Evolutionary conservation across 139 green algal genomes (phyloP), one percentile per base, ranked within the genome.

Genomic region (Micromonas commoda): DNA sequence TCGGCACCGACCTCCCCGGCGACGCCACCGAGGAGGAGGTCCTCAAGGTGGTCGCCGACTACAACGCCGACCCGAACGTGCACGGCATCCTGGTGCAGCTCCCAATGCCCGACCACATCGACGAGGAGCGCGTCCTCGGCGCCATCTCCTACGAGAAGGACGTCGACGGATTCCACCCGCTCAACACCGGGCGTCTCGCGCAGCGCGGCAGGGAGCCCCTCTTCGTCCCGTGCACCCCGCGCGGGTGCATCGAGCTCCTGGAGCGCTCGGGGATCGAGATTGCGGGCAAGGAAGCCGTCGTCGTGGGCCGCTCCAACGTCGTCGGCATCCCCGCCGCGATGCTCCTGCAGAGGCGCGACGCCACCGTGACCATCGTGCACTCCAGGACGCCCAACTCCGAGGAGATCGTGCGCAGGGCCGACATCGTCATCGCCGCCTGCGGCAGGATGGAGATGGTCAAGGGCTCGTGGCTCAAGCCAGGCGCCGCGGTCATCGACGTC

Each of bases 101-200:
- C 28, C 81, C 81, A 21, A 79, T 83, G 37, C 81, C 81, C 6
- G 33, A 67, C 4, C 81, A 85, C 77, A 85, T 85, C 54, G 69
- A 85, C 78, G 81, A 85, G 57, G 71, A 77, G 57, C 33, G 34
- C 60, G 77, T 85, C 35, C 66, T 85, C 9, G 45, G 35, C n/a
- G 67, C 61, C 29, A 92, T 98, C 77, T 85, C 76, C 71, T 82
- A 94, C 26, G 84, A 90, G 5, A 98, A 97, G 83, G 93, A 98
- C 73, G 93, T 97, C 28, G 93, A 98, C 77, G 93, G 93, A 63
- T 97, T 98, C 82, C 93, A 97, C 82, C 92, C 92, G 0, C 38
- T 90, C 32, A 98, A 98, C 84, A 97, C 97, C 68, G 90, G 89
- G 77, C 70, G 53, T 38, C 61, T 82, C 2, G 34, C 64, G 76